These are phyloP conservation scores for Phytopythium aichiense DNA, from an alignment of 352 stramenopile genomes.

Conservation along the genomic window DNA sequence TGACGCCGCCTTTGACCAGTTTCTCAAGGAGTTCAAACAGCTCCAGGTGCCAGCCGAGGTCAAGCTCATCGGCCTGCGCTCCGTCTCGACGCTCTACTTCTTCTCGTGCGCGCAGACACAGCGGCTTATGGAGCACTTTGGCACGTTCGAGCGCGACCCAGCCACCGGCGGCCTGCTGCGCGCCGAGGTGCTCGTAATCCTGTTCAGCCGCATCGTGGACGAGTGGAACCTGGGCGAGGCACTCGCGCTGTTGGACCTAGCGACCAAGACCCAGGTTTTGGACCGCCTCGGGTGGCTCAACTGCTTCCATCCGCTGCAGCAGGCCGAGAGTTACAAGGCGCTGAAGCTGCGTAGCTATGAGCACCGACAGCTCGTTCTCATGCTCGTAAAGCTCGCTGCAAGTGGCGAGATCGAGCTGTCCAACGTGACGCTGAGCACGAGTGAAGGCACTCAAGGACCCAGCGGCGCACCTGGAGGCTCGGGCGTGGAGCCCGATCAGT, in stretches of 20 bases:
- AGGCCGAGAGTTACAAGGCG: conserved; percentile 45
- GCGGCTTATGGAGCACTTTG: conserved; percentile 77
- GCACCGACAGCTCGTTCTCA: conserved; percentile 50
- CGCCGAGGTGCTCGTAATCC: conserved; percentile 67
- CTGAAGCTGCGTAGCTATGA: conserved; percentile 46
- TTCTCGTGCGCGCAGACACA: conserved; percentile 67
- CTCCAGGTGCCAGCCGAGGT: conserved; percentile 53
- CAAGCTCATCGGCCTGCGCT: conserved; percentile 64
- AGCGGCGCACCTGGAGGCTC: neutral
- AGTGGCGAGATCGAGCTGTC: conserved; percentile 44
- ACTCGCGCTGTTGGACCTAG: conserved; percentile 58
- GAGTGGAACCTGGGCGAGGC: conserved; percentile 67
- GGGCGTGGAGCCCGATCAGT: conserved; percentile 36
- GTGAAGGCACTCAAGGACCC: conserved; percentile 10
- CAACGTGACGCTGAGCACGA: conserved; percentile 39
- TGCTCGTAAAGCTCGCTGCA: conserved; percentile 43
- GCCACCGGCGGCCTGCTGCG: conserved; percentile 48
- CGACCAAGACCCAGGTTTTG: conserved; percentile 59
- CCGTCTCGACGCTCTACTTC: conserved; percentile 67
- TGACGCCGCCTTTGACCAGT: conserved; percentile 66
- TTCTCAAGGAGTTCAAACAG: conserved; percentile 77
- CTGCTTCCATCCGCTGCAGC: conserved; percentile 60
- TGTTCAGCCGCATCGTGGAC: conserved; percentile 63
- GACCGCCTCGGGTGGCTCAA: conserved; percentile 59
- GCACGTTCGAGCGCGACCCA: conserved; percentile 59